Conservation (phyloP, 495 filamentous ascomycete genomes). For the Aspergillus incahuasiensis region DNA sequence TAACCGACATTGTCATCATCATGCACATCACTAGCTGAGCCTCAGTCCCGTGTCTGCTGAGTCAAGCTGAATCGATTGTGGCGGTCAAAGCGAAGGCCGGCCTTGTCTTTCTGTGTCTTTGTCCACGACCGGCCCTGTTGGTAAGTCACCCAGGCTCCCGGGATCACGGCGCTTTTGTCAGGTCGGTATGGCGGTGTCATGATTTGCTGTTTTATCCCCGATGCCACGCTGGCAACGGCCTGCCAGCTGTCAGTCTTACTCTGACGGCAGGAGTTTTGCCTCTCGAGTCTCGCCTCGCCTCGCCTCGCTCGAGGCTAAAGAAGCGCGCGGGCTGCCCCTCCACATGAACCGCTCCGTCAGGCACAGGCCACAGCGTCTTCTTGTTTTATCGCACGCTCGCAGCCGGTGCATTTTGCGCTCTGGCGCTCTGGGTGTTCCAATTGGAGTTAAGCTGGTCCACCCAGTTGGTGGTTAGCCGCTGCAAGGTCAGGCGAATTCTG, state of each 20-base stretch:
- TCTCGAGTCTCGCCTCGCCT: neutral
- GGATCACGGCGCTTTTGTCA: slow-evolving; percentile 1
- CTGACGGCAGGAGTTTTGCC: neutral
- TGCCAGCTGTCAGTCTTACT: slow-evolving; percentile 22
- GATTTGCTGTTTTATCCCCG: slow-evolving; percentile 7
- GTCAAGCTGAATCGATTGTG: slow-evolving; percentile 1
- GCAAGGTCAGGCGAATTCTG: slow-evolving; percentile 21
- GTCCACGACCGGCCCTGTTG: neutral
- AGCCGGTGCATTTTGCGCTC: neutral
- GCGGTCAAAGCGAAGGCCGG: slow-evolving; percentile 10
- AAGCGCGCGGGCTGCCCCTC: slow-evolving; percentile 1
- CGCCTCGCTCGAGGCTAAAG: slow-evolving; percentile 7
- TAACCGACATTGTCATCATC: too few relatives aligned
- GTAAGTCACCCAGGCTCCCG: slow-evolving; percentile 1
- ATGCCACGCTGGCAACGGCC: slow-evolving; percentile 25
- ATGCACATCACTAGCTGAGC: neutral
- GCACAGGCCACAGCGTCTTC: slow-evolving; percentile 3
- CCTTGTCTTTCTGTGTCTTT: neutral
- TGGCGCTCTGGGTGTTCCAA: neutral
- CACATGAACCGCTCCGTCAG: slow-evolving; percentile 6
- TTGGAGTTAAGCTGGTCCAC: slow-evolving; percentile 18
- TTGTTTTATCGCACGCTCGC: neutral
- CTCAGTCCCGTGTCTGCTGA: slow-evolving; percentile 2
- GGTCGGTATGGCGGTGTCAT: neutral
- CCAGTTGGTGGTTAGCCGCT: slow-evolving; percentile 19